Base-by-base conservation (phyloP, 352 stramenopile species). In the Pythium aristosporum region DNA sequence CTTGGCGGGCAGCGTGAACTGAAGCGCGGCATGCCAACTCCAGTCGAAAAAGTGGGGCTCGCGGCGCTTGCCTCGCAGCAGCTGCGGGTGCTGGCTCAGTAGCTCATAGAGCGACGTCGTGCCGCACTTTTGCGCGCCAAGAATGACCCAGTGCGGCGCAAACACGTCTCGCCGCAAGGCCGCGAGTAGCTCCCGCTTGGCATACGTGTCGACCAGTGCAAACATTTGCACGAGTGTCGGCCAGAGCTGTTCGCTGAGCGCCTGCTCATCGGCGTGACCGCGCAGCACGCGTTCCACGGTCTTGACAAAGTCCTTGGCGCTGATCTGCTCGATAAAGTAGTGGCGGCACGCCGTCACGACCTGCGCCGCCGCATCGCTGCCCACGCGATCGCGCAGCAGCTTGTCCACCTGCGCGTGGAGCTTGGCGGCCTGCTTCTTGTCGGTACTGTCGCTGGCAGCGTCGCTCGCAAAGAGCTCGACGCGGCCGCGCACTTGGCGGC, bases 81-180 rank as follows among this genome's bases (percentile, higher is more conserved):
- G 78, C 34, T 88, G 79, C 16, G 94, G 91, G 74, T 99, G 94
- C 69, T 98, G 89, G 47, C 74, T 76, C 43, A 88, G 56, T 18
- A 83, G 80, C 30, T 82, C 76, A 46, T 80, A 88, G 12, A 88
- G 67, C 42, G 79, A 86, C 61, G 79, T 88, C 57, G 79, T 88
- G 57, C 79, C 79, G 56, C 79, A 86, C 63, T 88, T 88, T 51
- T 87, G 77, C 15, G 74, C 72, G 34, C 79, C 79, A 34, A 88
- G 79, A 59, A 88, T 85, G 42, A 80, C 69, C 71, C 77, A 88
- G 56, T 81, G 78, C 12, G 76, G 79, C 4, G 71, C 73, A 39
- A 70, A 79, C 20, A 75, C 56, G 23, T 61, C 61, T 37, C 36
- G 36, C 16, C 54, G 42, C 11, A 64, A 46, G 28, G 77, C 72